phyloP scores from a whole-genome alignment of 257 asterid species.

The Ajuga chamaepitys region DNA sequence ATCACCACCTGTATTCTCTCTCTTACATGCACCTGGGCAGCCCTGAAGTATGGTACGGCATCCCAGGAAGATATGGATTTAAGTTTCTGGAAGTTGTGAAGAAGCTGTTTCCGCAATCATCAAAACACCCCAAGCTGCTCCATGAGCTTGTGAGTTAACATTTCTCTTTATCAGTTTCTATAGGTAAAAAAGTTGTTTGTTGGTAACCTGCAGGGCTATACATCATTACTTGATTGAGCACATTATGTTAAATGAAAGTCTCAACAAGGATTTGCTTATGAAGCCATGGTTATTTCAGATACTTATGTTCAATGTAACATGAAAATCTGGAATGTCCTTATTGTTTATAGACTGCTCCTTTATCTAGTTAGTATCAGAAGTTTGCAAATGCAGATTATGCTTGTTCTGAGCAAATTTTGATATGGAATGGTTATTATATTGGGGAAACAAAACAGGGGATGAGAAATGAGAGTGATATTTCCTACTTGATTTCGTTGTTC shows the following conservation, averaged over 20 bases:
- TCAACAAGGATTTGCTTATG: not conserved
- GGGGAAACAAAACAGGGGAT: not conserved
- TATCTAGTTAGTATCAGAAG: not conserved
- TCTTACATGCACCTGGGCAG: conserved; percentile 67
- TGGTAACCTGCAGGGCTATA: not conserved
- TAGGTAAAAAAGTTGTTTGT: not conserved
- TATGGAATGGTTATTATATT: not conserved
- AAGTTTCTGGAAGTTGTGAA: conserved; percentile 53
- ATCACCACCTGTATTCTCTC: conserved; percentile 73
- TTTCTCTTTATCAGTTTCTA: not conserved
- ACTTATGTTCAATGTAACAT: not conserved
- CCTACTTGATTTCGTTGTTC: not conserved
- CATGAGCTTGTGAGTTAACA: conserved; percentile 52
- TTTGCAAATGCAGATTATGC: conserved; percentile 8
- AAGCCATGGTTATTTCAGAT: not conserved
- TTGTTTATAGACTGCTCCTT: not conserved
- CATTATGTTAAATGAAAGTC: not conserved
- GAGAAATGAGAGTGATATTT: not conserved
- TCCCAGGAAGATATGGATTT: conserved; percentile 61
- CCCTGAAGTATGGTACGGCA: conserved; percentile 60
- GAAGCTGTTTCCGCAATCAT: conserved; percentile 43
- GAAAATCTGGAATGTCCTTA: not conserved
- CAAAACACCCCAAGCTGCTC: conserved; percentile 49
- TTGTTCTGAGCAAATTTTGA: not conserved
- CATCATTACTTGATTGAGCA: not conserved